phyloP scores from a whole-genome alignment of 805 yeast species.

The Suhomyces emberorum region DNA sequence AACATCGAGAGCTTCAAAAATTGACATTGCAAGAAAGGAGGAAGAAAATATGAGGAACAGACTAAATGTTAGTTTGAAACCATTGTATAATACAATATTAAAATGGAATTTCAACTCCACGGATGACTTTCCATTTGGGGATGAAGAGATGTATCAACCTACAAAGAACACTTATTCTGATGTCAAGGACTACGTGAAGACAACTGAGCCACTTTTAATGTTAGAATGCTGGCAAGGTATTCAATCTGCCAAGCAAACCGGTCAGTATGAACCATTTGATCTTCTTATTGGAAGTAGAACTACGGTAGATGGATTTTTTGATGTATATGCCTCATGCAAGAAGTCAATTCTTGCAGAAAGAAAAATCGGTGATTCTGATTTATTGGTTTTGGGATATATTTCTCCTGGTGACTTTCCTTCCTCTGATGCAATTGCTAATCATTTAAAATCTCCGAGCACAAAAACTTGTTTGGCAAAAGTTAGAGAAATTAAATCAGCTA shows the following conservation, averaged over 20 bases:
- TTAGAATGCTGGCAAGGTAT: constrained; percentile 94
- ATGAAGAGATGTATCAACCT: constrained; percentile 34
- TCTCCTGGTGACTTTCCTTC: constrained; percentile 18
- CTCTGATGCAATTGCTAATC: constrained; percentile 17
- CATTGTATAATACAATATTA: constrained; percentile 66
- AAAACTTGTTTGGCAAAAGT: constrained; percentile 79
- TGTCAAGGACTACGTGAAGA: constrained; percentile 62
- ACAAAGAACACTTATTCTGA: constrained; percentile 56
- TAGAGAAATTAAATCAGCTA: constrained; percentile 63
- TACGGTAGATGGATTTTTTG: constrained; percentile 82
- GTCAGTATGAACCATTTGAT: constrained; percentile 58
- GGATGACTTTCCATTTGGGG: constrained; percentile 59
- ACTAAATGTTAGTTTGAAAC: constrained; percentile 71
- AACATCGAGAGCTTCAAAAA: constrained; percentile 17
- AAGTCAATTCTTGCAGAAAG: constrained; percentile 48
- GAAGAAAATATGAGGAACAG: constrained; percentile 78
- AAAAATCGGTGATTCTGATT: constrained; percentile 69
- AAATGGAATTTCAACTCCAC: constrained; percentile 69
- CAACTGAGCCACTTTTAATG: constrained; percentile 76
- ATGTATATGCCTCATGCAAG: constrained; percentile 72
- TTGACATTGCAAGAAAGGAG: constrained; percentile 44
- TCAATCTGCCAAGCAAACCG: constrained; percentile 65
- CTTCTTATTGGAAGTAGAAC: constrained; percentile 75
- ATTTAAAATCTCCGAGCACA: constrained; percentile 27
- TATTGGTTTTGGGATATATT: constrained; percentile 54